Percentiles rank a stretch among this genome's conserved stretches.
Evolutionary conservation across 768 basidiomycete genomes (phyloP).

Genomic region (Mycena olivaceomarginata): DNA sequence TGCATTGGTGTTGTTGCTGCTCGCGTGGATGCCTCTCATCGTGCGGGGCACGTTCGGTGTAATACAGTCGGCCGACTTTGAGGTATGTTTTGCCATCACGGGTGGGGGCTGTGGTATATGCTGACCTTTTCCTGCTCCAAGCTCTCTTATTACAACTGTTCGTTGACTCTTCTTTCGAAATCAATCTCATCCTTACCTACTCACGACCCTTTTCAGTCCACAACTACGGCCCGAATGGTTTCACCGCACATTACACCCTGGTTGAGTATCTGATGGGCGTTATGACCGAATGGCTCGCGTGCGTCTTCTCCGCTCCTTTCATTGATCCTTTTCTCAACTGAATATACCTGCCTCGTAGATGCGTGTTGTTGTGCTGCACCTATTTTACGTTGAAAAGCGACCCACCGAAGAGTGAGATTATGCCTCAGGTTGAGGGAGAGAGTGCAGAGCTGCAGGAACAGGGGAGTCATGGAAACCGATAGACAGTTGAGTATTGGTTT

Average conservation of each 20-base stretch:
- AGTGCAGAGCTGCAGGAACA: too few species aligned
- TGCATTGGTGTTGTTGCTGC: conserved; percentile 24
- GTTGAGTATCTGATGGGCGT: conserved; percentile 40
- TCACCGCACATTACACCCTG: conserved; percentile 31
- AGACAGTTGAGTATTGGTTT: too few species aligned
- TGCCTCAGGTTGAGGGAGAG: too few species aligned
- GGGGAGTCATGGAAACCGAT: too few species aligned
- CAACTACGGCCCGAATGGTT: conserved; percentile 32
- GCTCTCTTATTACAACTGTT: conserved; percentile 40
- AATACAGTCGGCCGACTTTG: conserved; percentile 21
- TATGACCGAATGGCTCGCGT: conserved; percentile 38
- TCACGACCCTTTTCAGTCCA: conserved; percentile 1
- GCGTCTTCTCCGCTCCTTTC: background rate
- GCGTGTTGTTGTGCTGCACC: conserved; percentile 6
- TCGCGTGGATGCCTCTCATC: conserved; percentile 40
- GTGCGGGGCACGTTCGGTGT: conserved; percentile 34
- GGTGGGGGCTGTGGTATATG: too few species aligned
- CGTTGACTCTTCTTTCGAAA: conserved; percentile 14
- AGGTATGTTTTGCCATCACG: background rate
- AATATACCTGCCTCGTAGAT: background rate
- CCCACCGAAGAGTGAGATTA: background rate
- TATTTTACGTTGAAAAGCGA: conserved; percentile 11
- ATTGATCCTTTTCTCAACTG: background rate
- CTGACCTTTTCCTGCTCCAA: background rate
- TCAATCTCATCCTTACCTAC: background rate